These are phyloP conservation scores for Syzygium aromaticum DNA, from an alignment of 345 rosid species.

Conservation along the genomic window DNA sequence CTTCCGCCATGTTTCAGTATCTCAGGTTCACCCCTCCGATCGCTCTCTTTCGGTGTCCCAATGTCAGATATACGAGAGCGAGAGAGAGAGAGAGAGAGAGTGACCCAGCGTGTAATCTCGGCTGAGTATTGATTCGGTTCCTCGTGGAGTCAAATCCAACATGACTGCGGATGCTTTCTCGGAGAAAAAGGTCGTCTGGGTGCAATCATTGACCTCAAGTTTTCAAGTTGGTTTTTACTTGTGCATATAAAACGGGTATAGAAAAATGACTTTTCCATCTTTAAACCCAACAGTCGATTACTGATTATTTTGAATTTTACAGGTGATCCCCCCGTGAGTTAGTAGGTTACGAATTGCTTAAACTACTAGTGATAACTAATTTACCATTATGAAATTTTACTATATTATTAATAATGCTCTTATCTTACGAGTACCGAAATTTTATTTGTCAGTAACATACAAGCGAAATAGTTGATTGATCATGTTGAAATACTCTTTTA, in stretches of 20 bases:
- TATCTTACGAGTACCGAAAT: neutral
- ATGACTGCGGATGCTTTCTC: neutral
- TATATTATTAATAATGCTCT: neutral
- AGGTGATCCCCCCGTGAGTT: neutral
- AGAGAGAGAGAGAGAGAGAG: neutral
- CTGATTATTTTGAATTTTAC: neutral
- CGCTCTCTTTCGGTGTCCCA: neutral
- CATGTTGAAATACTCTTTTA: neutral
- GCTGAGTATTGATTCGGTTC: neutral
- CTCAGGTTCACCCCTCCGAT: neutral
- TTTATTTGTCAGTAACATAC: neutral
- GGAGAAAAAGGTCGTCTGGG: neutral
- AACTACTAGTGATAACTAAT: neutral
- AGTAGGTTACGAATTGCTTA: neutral
- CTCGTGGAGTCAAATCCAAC: neutral
- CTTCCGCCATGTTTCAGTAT: neutral
- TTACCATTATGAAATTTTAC: neutral
- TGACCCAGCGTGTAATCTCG: neutral
- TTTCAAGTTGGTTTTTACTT: neutral
- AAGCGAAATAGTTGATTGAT: neutral
- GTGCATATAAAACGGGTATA: neutral
- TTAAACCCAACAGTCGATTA: neutral
- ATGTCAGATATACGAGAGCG: neutral
- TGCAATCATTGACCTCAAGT: neutral
- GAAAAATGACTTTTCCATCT: neutral